Conservation (phyloP, 2,329 filamentous ascomycete species). For the Xylaria sp. region DNA sequence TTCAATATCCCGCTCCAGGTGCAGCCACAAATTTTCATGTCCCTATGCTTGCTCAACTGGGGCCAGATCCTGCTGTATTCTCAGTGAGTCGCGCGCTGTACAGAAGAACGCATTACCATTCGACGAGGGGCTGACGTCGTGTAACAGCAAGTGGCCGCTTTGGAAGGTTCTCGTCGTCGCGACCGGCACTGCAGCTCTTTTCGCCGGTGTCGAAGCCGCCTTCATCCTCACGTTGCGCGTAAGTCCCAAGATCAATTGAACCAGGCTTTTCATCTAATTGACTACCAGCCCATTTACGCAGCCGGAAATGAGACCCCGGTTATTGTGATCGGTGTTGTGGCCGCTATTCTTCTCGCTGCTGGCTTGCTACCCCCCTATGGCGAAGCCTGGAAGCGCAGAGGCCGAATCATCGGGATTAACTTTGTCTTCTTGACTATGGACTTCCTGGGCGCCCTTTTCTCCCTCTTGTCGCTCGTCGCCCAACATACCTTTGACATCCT, state of each 20-base stretch:
- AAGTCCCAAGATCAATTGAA: conserved; percentile 35
- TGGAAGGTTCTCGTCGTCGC: conserved; percentile 58
- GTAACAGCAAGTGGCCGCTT: conserved; percentile 55
- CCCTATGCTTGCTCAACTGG: conserved; percentile 53
- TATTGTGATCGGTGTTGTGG: conserved; percentile 65
- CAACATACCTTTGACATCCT: conserved; percentile 70
- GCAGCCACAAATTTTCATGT: conserved; percentile 56
- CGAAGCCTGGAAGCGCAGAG: conserved; percentile 69
- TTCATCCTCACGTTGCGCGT: conserved; percentile 67
- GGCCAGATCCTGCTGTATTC: conserved; percentile 52
- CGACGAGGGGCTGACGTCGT: background rate
- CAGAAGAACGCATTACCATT: too few relatives aligned
- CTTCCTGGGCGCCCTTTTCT: conserved; percentile 70
- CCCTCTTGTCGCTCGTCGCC: conserved; percentile 69
- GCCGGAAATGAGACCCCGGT: conserved; percentile 64
- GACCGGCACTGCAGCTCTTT: conserved; percentile 53
- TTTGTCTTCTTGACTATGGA: conserved; percentile 68
- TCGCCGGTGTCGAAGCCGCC: conserved; percentile 64
- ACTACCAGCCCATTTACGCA: conserved; percentile 60
- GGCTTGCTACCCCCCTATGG: conserved; percentile 70
- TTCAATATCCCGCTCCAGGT: conserved; percentile 57
- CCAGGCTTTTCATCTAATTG: conserved; percentile 14
- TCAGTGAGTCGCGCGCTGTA: conserved; percentile 36
- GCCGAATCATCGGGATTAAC: conserved; percentile 70
- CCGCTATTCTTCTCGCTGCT: conserved; percentile 64